Base-by-base conservation (phyloP, 2,329 filamentous ascomycete genomes). In the Fonsecaea pedrosoi region DNA sequence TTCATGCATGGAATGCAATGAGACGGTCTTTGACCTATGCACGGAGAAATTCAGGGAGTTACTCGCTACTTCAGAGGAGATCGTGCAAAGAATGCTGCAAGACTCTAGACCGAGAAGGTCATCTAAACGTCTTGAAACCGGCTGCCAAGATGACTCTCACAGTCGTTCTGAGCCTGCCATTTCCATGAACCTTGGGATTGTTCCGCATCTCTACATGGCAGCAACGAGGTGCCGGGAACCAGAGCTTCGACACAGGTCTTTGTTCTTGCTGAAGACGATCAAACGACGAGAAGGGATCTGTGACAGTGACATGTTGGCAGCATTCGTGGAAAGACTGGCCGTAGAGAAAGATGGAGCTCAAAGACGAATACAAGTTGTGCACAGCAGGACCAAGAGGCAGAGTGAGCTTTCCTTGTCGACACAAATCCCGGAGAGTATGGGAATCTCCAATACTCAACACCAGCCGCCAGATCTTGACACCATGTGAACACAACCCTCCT, bases 231-330 rank as follows among this genome's bases (percentile, higher is more conserved):
- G 35, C 21, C 65, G 60, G n/a, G 32, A 65, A 21, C 18, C 58
- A 6, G 25, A 34, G 15, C 55, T 62, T 15, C 60, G 65, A 8
- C 40, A 56, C 13, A 32, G 34, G 15, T 62, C 65, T 9, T 18
- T 67, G 6, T 25, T 8, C 25, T 32, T 67, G 25, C 54, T 67
- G 12, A 59, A 60, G 42, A 38, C n/a, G 15, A 60, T 56, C 40
- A 60, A 65, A 13, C 55, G 61, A 1, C 53, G 56, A 10, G 65
- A 67, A 60, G 65, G 65, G 18, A 34, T 67, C 15, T 67, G 62
- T 40, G 62, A 67, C 37, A 38, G 45, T 12, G 21, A 21, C 3
- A 53, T 60, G 30, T 13, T 56, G 10, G 62, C 62, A 15, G 30
- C 32, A 9, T 38, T 63, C 32, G 60, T 21, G 45, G 18, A 50